phyloP scores from a whole-genome alignment of 1,284 basidiomycete species.

The Puccinia triticina region DNA sequence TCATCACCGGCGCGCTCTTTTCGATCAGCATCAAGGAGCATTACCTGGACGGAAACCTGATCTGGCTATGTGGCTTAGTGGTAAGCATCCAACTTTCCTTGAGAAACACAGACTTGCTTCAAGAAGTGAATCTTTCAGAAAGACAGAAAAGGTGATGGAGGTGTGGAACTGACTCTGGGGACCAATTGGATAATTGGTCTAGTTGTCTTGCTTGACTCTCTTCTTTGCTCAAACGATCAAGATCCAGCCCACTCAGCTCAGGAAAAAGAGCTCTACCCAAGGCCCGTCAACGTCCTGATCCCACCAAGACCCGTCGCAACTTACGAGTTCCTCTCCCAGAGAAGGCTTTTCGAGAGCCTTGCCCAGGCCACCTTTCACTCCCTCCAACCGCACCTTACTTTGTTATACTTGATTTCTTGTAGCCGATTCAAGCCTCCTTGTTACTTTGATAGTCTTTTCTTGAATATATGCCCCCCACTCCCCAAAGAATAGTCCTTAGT shows the following conservation, averaged over 20 bases:
- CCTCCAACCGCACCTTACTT: no score
- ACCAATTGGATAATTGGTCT: neutral
- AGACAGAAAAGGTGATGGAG: neutral
- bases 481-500: no score
- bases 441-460: no score
- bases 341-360: no score
- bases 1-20: slow-evolving; percentile 29
- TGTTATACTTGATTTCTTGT: no score
- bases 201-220: neutral
- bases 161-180: neutral
- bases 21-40: slow-evolving; percentile 37
- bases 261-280: neutral
- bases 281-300: neutral
- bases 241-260: neutral
- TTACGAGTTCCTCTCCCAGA: neutral
- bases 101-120: no score
- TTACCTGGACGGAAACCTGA: slow-evolving; percentile 38
- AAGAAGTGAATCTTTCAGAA: no score
- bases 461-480: no score
- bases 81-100: no score
- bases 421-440: no score
- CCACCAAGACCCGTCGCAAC: neutral
- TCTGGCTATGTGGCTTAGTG: slow-evolving; percentile 12
- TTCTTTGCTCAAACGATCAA: slow-evolving; percentile 11
- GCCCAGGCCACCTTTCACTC: no score